Evolutionary conservation across 495 filamentous ascomycete species (phyloP).

Genomic region (Penicillium longicatenatum): DNA sequence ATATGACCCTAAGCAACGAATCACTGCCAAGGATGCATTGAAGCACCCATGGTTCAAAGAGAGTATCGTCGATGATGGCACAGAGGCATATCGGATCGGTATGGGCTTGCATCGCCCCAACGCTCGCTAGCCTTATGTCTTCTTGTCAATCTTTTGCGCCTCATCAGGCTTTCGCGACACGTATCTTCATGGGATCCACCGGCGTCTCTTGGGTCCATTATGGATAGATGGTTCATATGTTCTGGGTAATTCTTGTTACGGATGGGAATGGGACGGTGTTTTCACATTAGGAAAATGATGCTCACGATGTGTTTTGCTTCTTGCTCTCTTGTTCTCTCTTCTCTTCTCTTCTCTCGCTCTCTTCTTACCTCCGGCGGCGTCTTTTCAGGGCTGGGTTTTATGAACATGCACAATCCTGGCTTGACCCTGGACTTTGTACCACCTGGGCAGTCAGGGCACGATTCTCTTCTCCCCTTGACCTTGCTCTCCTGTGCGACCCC

Average conservation of each 20-base stretch:
- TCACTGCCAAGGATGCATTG: slow-evolving; percentile 88
- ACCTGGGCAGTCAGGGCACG: background rate
- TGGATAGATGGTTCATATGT: slow-evolving; percentile 37
- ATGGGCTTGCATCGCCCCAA: slow-evolving; percentile 35
- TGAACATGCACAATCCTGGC: slow-evolving; percentile 6
- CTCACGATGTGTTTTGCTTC: slow-evolving; percentile 25
- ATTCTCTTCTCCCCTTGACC: background rate
- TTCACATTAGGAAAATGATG: slow-evolving; percentile 28
- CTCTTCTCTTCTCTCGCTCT: slow-evolving; percentile 18
- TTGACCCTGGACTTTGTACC: background rate
- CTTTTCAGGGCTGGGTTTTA: slow-evolving; percentile 6
- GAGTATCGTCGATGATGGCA: slow-evolving; percentile 82
- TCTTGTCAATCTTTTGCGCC: slow-evolving; percentile 22
- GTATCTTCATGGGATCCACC: slow-evolving; percentile 10
- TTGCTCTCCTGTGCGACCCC: background rate
- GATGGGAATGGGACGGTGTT: slow-evolving; percentile 31
- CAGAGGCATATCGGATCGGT: slow-evolving; percentile 79
- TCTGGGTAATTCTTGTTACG: slow-evolving; percentile 37
- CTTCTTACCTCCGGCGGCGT: slow-evolving; percentile 2
- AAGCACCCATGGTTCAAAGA: slow-evolving; percentile 96
- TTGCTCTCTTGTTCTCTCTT: background rate
- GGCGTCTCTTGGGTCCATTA: slow-evolving; percentile 33
- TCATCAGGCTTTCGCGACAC: slow-evolving; percentile 13
- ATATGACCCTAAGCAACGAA: slow-evolving; percentile 87
- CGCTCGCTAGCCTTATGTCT: slow-evolving; percentile 21